Percentiles rank a stretch among this genome's conserved stretches.
These are phyloP conservation scores for Vanrija humicola DNA, from an alignment of 1,284 basidiomycete species.

Conservation along the genomic window DNA sequence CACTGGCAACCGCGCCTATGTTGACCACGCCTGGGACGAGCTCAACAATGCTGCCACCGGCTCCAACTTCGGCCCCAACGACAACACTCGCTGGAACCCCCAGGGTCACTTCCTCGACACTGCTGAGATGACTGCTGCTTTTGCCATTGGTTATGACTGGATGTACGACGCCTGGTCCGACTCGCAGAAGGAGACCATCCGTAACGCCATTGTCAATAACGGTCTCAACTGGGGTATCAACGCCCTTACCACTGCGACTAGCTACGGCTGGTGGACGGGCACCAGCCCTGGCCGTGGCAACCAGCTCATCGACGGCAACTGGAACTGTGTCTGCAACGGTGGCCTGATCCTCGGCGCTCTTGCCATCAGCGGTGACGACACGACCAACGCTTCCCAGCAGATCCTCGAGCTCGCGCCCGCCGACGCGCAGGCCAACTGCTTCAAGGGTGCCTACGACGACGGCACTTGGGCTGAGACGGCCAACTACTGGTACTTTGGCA, in stretches of 20 bases:
- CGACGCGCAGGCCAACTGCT: conserved; percentile 64
- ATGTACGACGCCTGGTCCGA: conserved; percentile 78
- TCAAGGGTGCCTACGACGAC: conserved; percentile 59
- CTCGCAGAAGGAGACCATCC: conserved; percentile 68
- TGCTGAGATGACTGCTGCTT: conserved; percentile 82
- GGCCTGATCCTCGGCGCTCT: conserved; percentile 86
- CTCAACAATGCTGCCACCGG: conserved; percentile 51
- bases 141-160: conserved; percentile 91
- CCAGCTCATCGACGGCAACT: conserved; percentile 64
- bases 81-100: conserved; percentile 67
- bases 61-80: conserved; percentile 47
- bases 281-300: conserved; percentile 12
- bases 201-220: conserved; percentile 69
- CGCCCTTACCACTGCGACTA: conserved; percentile 52
- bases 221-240: conserved; percentile 66
- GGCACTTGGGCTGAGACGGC: conserved; percentile 95
- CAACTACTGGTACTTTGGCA: conserved; percentile 96
- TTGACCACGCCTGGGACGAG: conserved; percentile 78
- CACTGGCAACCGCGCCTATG: conserved; percentile 80
- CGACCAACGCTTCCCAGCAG: conserved; percentile 63
- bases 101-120: conserved; percentile 83
- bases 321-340: conserved; percentile 94
- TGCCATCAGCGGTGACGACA: conserved; percentile 83
- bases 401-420: conserved; percentile 55
- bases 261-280: conserved; percentile 53